Evolutionary conservation across 768 basidiomycete genomes (phyloP).

Genomic region (Hydnomerulius pinastri): DNA sequence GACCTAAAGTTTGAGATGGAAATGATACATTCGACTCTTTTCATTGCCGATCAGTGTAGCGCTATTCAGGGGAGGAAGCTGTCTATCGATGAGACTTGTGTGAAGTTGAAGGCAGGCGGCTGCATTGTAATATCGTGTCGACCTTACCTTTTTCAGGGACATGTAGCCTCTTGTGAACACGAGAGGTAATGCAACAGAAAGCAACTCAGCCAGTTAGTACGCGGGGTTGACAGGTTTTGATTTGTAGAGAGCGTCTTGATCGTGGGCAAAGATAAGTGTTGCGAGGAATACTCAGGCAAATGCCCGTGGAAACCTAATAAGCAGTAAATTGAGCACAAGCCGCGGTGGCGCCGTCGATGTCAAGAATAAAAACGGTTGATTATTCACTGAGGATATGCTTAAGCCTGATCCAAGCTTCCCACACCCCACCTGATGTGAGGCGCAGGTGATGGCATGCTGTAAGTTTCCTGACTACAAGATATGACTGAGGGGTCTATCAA

Average conservation of each 20-base stretch:
- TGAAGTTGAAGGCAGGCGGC: background rate
- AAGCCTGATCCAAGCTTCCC: background rate
- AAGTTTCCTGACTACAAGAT: too few species aligned
- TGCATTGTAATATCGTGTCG: too few species aligned
- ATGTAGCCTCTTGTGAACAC: background rate
- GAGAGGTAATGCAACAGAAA: background rate
- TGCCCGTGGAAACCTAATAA: background rate
- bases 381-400: background rate
- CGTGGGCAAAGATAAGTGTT: background rate
- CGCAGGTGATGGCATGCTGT: too few species aligned
- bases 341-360: background rate
- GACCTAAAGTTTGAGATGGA: conserved; percentile 4
- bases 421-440: background rate
- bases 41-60: conserved; percentile 8
- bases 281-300: background rate
- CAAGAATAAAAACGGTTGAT: background rate
- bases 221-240: background rate
- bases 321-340: background rate
- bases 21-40: conserved; percentile 1
- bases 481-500: too few species aligned
- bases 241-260: background rate
- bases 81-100: background rate
- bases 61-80: background rate
- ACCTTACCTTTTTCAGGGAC: background rate
- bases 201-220: background rate